Percentiles rank a stretch among this genome's conserved stretches.
These are phyloP conservation scores for Nicotiana tomentosiformis DNA, from an alignment of 257 asterid genomes.

Conservation along the genomic window DNA sequence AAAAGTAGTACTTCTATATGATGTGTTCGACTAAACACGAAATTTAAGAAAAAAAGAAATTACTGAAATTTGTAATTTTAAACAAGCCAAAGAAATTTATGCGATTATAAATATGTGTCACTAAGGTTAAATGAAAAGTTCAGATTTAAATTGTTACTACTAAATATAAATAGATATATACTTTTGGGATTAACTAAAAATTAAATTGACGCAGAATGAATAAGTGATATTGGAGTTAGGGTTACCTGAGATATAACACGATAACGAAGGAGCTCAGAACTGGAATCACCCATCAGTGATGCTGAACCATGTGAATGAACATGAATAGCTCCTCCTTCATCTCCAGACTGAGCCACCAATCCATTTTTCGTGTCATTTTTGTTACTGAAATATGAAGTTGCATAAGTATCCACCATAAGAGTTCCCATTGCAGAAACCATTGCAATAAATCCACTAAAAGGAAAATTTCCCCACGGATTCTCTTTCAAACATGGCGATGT, in stretches of 20 bases:
- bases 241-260: slow-evolving; percentile 29
- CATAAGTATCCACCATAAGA: slow-evolving; percentile 24
- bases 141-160: no score
- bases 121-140: no score
- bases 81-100: no score
- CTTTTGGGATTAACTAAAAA: no score
- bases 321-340: neutral
- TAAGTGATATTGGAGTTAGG: no score
- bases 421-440: slow-evolving; percentile 23
- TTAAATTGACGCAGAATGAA: no score
- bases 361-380: neutral
- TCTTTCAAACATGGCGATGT: slow-evolving; percentile 11
- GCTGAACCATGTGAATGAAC: slow-evolving; percentile 18
- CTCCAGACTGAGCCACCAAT: neutral
- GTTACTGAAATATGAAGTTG: slow-evolving; percentile 3
- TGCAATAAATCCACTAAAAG: slow-evolving; percentile 22
- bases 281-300: neutral
- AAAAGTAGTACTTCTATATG: no score
- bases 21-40: no score
- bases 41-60: no score
- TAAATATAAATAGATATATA: no score
- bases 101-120: no score
- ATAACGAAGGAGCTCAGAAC: slow-evolving; percentile 4
- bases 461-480: slow-evolving; percentile 23
- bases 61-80: no score